Evolutionary conservation across 306 rosid species (phyloP), one percentile per base, ranked within the genome.

Genomic region (Comarum palustre): DNA sequence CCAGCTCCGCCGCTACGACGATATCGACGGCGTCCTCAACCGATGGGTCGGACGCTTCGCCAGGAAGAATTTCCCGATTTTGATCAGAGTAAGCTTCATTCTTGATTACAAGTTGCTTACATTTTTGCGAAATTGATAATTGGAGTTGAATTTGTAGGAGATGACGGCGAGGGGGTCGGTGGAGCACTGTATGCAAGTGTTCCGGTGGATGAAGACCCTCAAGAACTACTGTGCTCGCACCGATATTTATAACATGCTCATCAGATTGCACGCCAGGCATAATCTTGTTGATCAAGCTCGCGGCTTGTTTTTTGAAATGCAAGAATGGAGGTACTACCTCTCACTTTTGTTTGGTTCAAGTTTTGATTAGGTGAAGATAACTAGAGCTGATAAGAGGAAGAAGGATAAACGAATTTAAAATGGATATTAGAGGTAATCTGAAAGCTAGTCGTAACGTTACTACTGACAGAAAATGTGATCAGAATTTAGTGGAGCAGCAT

Each of bases 291-390:
- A 90, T 76, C 90, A 89, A 74, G 98, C 98, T 13, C 98, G 97
- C n/a, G 98, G 98, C 2, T 89, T 93, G 84, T 87, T 90, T 66
- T 91, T 93, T 25, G 98, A 93, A 86, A 93, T 91, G 98, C 94
- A 90, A 77, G 81, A 91, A 48, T 93, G 90, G 94, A 87, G 96
- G 98, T 93, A 79, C 67, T 34, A 5, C 39, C 39, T 36, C 8
- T 15, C 20, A 6, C 12, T 24, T 27, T 42, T 24, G 13, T 29
- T 62, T 48, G 24, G 19, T 46, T 43, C 15, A 11, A 59, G 47
- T 50, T 60, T 31, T 12, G 70, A 12, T 59, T 57, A 45, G 66
- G 34, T 15, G 55, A 42, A 11, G 46, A 42, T 42, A 42, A 42
- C 3, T 4, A 38, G 41, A 38, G 41, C 8, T 38, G 41, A 38